Conservation (phyloP, 2,329 filamentous ascomycete species). For the Phialophora chinensis region DNA sequence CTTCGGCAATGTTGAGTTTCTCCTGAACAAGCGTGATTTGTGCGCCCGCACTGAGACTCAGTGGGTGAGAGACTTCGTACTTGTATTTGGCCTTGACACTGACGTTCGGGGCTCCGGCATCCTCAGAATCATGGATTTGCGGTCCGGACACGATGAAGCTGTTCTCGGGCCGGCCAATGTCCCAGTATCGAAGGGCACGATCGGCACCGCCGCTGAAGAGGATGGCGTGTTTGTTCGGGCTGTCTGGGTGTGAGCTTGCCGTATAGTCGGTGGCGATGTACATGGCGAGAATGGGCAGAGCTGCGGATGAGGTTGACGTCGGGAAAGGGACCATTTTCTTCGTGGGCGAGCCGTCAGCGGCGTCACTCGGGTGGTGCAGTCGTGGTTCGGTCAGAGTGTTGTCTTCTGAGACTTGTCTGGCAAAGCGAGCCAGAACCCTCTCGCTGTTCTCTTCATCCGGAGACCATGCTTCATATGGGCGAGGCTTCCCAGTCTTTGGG, state of each 20-base stretch:
- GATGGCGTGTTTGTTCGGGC: constrained; percentile 72
- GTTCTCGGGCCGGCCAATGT: constrained; percentile 76
- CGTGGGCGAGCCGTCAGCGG: constrained; percentile 21
- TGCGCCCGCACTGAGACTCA: constrained; percentile 50
- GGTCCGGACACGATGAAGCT: constrained; percentile 79
- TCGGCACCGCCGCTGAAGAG: constrained; percentile 88
- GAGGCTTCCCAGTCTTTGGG: constrained; percentile 43
- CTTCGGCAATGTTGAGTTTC: constrained; percentile 55
- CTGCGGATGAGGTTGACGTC: constrained; percentile 3
- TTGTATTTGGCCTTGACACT: constrained; percentile 60
- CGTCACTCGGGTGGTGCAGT: background rate
- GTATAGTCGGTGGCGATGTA: constrained; percentile 68
- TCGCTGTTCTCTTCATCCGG: constrained; percentile 89
- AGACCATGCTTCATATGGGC: constrained; percentile 80
- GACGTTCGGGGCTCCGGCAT: constrained; percentile 39
- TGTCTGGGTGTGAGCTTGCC: constrained; percentile 33
- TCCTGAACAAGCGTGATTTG: constrained; percentile 72
- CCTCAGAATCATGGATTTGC: constrained; percentile 62
- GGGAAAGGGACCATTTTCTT: background rate
- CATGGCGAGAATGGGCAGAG: constrained; percentile 31
- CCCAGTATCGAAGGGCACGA: constrained; percentile 93
- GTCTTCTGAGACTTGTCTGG: constrained; percentile 53
- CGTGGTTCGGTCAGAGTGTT: constrained; percentile 12
- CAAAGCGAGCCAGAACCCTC: constrained; percentile 84
- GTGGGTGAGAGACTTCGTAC: constrained; percentile 69